Conservation (phyloP, 495 filamentous ascomycete genomes). For the Hyaloscypha variabilis region DNA sequence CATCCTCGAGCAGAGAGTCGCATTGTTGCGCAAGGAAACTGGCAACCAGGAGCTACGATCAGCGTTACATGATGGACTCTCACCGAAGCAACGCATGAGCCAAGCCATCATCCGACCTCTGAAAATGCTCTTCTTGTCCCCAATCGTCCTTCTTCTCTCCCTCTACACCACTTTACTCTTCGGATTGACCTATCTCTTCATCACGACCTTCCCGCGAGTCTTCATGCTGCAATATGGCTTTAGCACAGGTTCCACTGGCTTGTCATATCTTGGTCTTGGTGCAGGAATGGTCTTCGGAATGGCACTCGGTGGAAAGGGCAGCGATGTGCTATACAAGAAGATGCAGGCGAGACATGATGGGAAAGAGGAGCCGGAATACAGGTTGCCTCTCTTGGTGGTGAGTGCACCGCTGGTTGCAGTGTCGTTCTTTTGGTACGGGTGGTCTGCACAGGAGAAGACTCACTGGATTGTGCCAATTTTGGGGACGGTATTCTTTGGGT, state of each 20-base stretch:
- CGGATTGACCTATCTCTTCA: slow-evolving; percentile 72
- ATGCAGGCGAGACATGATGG: slow-evolving; percentile 46
- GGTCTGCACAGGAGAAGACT: slow-evolving; percentile 61
- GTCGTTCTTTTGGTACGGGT: slow-evolving; percentile 74
- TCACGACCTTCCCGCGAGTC: slow-evolving; percentile 68
- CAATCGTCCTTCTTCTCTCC: slow-evolving; percentile 60
- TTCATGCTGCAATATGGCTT: slow-evolving; percentile 65
- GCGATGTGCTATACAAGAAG: slow-evolving; percentile 34
- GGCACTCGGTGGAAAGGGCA: slow-evolving; percentile 36
- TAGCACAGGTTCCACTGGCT: slow-evolving; percentile 58
- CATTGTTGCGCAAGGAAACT: slow-evolving; percentile 33
- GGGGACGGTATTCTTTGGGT: slow-evolving; percentile 59
- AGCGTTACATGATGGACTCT: slow-evolving; percentile 22
- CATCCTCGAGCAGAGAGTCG: slow-evolving; percentile 51
- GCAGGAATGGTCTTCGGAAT: slow-evolving; percentile 56
- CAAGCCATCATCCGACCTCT: slow-evolving; percentile 58
- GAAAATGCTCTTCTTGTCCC: slow-evolving; percentile 71
- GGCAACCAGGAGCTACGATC: slow-evolving; percentile 36
- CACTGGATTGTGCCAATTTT: slow-evolving; percentile 80
- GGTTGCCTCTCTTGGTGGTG: slow-evolving; percentile 64
- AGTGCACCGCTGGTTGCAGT: slow-evolving; percentile 59
- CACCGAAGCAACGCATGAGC: slow-evolving; percentile 20
- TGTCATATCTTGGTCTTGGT: slow-evolving; percentile 63
- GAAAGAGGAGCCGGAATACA: slow-evolving; percentile 65
- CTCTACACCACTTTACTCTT: slow-evolving; percentile 70